Conservation (phyloP, 208 protist genomes). For the Trypanosoma rangeli region DNA sequence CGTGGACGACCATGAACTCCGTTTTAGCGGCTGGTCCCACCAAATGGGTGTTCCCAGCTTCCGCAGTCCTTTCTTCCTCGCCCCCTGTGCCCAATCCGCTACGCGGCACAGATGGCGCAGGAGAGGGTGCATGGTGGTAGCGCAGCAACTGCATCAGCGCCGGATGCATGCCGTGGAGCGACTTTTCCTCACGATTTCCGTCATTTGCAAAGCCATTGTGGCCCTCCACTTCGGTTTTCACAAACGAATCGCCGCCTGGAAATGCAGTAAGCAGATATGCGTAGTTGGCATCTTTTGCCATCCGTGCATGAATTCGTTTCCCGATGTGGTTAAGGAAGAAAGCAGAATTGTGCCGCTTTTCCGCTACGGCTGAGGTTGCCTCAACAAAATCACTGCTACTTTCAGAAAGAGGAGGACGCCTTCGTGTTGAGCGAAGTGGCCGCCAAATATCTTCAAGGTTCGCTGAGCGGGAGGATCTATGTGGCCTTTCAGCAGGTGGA, state of each 20-base stretch:
- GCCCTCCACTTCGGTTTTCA: constrained; percentile 4
- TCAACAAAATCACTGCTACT: constrained; percentile 22
- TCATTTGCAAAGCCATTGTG: background rate
- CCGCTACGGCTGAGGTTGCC: background rate
- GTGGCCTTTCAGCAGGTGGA: constrained; percentile 14
- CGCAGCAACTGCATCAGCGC: constrained; percentile 20
- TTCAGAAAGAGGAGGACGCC: constrained; percentile 26
- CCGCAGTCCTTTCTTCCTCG: background rate
- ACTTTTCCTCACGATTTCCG: background rate
- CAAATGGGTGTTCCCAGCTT: background rate
- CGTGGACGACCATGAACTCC: background rate
- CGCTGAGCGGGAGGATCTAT: constrained; percentile 17
- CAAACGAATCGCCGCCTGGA: background rate
- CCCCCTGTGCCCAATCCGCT: background rate
- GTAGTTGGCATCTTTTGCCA: constrained; percentile 26
- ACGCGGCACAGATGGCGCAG: background rate
- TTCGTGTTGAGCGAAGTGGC: constrained; percentile 42
- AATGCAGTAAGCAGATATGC: constrained; percentile 16
- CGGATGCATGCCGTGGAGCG: constrained; percentile 16
- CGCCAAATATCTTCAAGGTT: constrained; percentile 60
- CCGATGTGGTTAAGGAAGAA: background rate
- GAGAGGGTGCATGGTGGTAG: constrained; percentile 12
- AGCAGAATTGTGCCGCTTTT: constrained; percentile 1
- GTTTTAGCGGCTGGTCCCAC: background rate
- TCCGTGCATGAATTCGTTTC: constrained; percentile 24